phyloP scores from a whole-genome alignment of 169 alveolate genomes.

The Plasmodium malariae region DNA sequence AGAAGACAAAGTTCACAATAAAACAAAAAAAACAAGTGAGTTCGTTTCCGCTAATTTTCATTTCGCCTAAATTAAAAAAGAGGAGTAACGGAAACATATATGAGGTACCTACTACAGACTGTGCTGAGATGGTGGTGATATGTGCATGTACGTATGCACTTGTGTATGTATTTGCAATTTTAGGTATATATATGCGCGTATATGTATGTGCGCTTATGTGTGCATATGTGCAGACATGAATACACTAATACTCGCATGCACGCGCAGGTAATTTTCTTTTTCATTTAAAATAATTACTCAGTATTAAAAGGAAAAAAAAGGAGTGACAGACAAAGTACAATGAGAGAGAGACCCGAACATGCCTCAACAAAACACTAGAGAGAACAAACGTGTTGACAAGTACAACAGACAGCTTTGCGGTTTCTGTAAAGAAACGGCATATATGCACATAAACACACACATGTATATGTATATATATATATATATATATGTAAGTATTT shows the following conservation, averaged over 20 bases:
- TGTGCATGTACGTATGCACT: too few relatives aligned
- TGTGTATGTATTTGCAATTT: too few relatives aligned
- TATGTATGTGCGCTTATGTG: too few relatives aligned
- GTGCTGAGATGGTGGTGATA: too few relatives aligned
- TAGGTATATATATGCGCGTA: too few relatives aligned
- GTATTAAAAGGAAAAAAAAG: conserved; percentile 5
- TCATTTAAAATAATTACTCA: background rate
- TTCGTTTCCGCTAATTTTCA: conserved; percentile 22
- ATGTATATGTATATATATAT: too few relatives aligned
- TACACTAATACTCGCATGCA: background rate
- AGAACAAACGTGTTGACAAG: conserved; percentile 37
- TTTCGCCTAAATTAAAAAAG: conserved; percentile 10
- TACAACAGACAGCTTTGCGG: conserved; percentile 30
- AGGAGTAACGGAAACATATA: background rate
- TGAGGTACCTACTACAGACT: too few relatives aligned
- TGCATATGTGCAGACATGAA: too few relatives aligned
- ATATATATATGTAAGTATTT: too few relatives aligned
- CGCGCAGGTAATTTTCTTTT: background rate
- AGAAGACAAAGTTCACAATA: conserved; percentile 10
- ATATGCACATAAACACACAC: too few relatives aligned
- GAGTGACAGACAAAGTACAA: conserved; percentile 9
- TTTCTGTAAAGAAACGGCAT: conserved; percentile 5
- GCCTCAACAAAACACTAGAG: conserved; percentile 25
- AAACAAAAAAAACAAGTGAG: conserved; percentile 22
- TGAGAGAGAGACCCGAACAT: conserved; percentile 3